Percentiles rank a stretch among this genome's conserved stretches.
Conservation (phyloP, 768 basidiomycete genomes). For the Agaricus subrufescens region DNA sequence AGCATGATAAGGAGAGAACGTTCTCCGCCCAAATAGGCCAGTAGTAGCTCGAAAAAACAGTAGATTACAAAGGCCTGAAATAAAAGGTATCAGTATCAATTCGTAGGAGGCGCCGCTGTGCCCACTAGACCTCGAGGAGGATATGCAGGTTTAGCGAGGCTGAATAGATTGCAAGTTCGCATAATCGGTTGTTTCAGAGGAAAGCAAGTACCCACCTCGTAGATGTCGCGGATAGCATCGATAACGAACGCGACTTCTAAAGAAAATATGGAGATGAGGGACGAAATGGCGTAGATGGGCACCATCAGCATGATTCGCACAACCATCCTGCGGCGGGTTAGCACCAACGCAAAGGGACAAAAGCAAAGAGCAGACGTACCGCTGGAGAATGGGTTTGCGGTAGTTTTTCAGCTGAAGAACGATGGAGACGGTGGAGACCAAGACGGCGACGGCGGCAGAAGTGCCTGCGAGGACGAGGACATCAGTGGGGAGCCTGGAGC, state of each 20-base stretch:
- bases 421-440: slow-evolving; percentile 71
- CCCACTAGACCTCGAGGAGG: background rate
- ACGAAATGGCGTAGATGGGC: slow-evolving; percentile 87
- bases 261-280: slow-evolving; percentile 90
- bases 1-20: slow-evolving; percentile 87
- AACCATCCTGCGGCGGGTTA: slow-evolving; percentile 58
- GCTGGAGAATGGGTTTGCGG: slow-evolving; percentile 72
- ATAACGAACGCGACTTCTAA: slow-evolving; percentile 95
- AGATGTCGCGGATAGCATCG: slow-evolving; percentile 90
- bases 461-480: slow-evolving; percentile 62
- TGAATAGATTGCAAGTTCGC: background rate
- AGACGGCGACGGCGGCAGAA: slow-evolving; percentile 64
- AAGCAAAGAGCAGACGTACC: slow-evolving; percentile 36
- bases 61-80: slow-evolving; percentile 89
- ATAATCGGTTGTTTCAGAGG: background rate
- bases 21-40: slow-evolving; percentile 89
- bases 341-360: background rate
- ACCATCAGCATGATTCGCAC: slow-evolving; percentile 97
- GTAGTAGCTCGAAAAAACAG: slow-evolving; percentile 81
- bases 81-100: slow-evolving; percentile 5
- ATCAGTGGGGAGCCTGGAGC: slow-evolving; percentile 51
- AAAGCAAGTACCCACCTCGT: slow-evolving; percentile 62
- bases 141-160: background rate
- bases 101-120: background rate
- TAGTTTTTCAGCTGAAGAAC: slow-evolving; percentile 83